phyloP scores from a whole-genome alignment of 805 yeast species.

The Candida jianshihensis region DNA sequence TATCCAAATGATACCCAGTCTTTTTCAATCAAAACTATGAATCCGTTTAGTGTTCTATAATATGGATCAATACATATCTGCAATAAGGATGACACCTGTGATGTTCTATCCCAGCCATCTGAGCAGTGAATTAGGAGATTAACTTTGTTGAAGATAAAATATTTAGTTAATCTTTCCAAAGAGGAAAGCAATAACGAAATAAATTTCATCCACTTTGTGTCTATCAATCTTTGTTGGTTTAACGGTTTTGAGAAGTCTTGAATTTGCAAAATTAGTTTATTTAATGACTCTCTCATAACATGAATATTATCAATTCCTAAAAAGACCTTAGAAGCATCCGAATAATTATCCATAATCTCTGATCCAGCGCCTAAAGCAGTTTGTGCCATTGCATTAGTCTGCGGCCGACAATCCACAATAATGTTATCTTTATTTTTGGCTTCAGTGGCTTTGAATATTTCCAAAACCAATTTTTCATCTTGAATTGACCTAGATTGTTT shows the following conservation, averaged over 20 bases:
- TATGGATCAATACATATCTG: constrained; percentile 88
- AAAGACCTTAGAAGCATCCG: constrained; percentile 62
- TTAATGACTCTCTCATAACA: constrained; percentile 82
- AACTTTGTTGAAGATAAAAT: constrained; percentile 75
- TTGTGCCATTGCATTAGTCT: constrained; percentile 94
- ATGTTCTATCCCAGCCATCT: constrained; percentile 98
- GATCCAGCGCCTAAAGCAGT: constrained; percentile 98
- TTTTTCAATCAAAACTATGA: constrained; percentile 77
- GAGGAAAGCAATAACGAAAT: constrained; percentile 63
- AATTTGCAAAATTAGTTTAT: constrained; percentile 54
- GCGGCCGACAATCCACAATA: constrained; percentile 86
- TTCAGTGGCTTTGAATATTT: constrained; percentile 59
- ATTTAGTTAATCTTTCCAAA: constrained; percentile 70
- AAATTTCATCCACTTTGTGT: constrained; percentile 76
- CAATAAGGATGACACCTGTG: constrained; percentile 78
- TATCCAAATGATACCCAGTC: constrained; percentile 97
- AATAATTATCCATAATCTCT: constrained; percentile 84
- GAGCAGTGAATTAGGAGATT: constrained; percentile 90
- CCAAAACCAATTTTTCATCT: constrained; percentile 77
- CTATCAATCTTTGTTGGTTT: constrained; percentile 49
- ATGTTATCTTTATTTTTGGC: constrained; percentile 39
- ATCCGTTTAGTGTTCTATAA: constrained; percentile 82
- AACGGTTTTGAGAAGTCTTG: constrained; percentile 50
- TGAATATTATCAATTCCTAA: constrained; percentile 93
- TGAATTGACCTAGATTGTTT: constrained; percentile 84